Percentiles rank a stretch among this genome's conserved stretches.
Evolutionary conservation across 441 rosid genomes (phyloP).

Genomic region (Euphorbia neoarborescens): DNA sequence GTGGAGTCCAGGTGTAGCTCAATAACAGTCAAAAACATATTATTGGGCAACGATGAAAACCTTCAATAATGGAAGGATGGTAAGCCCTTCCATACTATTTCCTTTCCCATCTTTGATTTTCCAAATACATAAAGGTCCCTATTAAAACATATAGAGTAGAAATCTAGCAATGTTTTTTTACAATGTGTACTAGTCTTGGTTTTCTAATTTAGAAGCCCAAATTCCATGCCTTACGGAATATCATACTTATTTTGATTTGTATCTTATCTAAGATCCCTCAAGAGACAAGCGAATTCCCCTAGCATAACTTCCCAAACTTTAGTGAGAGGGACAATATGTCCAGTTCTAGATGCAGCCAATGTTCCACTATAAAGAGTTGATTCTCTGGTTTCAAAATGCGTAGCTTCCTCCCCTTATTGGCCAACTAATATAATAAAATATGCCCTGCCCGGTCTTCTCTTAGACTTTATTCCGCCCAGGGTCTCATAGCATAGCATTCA

Average conservation of each 20-base stretch:
- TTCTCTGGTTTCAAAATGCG: neutral
- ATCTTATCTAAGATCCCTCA: no score
- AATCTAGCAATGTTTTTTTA: constrained; percentile 36
- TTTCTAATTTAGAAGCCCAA: no score
- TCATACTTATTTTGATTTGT: no score
- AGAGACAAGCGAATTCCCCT: no score
- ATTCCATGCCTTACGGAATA: no score
- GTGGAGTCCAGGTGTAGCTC: constrained; percentile 64
- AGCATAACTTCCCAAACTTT: neutral
- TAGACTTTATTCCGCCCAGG: no score
- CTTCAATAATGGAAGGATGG: constrained; percentile 19
- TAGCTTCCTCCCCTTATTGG: neutral
- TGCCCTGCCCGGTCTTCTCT: no score
- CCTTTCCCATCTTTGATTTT: constrained; percentile 23
- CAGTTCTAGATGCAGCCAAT: neutral
- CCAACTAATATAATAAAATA: neutral
- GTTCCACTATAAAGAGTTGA: neutral
- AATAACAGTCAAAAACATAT: constrained; percentile 32
- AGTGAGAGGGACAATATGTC: neutral
- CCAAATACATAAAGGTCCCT: constrained; percentile 37
- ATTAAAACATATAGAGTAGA: constrained; percentile 25
- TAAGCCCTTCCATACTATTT: constrained; percentile 19
- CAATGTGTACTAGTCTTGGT: no score
- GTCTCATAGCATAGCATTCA: no score
- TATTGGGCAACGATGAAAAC: constrained; percentile 57